Conservation (phyloP, 2,329 filamentous ascomycete genomes). For the Colletotrichum sp. region DNA sequence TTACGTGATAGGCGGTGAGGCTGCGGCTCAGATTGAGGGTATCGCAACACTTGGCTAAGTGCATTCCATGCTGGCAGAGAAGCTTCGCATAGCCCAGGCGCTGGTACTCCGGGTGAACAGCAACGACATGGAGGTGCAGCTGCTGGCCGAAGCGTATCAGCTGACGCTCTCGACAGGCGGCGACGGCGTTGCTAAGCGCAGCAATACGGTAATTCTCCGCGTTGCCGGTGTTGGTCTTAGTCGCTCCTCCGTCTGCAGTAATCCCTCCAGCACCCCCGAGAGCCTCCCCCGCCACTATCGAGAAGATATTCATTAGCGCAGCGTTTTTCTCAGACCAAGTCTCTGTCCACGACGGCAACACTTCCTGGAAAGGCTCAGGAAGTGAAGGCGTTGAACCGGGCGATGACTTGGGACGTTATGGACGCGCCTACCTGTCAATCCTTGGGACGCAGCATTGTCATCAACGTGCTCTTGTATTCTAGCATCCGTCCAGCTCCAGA, state of each 20-base stretch:
- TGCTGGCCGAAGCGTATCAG: neutral
- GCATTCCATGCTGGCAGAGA: neutral
- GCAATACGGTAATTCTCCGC: neutral
- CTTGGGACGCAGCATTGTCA: neutral
- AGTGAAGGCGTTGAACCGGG: neutral
- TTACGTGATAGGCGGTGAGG: too few relatives aligned
- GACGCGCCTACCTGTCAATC: neutral
- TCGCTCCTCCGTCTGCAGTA: rapidly evolving
- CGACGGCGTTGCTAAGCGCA: neutral
- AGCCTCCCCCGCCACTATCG: neutral
- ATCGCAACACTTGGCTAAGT: neutral
- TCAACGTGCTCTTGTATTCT: neutral
- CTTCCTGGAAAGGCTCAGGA: neutral
- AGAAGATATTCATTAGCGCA: neutral
- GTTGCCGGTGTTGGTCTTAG: neutral
- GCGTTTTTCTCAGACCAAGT: neutral
- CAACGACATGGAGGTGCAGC: neutral
- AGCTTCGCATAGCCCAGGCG: neutral
- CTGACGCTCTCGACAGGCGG: neutral
- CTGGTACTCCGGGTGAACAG: neutral
- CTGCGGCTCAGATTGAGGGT: too few relatives aligned
- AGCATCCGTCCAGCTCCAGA: neutral
- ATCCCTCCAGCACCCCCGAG: neutral
- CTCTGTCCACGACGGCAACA: neutral
- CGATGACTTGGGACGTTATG: neutral